A percentile compares a stretch with the other conserved stretches of the same genome.
Conservation (phyloP, 495 filamentous ascomycete genomes). For the Penicillium herquei region DNA sequence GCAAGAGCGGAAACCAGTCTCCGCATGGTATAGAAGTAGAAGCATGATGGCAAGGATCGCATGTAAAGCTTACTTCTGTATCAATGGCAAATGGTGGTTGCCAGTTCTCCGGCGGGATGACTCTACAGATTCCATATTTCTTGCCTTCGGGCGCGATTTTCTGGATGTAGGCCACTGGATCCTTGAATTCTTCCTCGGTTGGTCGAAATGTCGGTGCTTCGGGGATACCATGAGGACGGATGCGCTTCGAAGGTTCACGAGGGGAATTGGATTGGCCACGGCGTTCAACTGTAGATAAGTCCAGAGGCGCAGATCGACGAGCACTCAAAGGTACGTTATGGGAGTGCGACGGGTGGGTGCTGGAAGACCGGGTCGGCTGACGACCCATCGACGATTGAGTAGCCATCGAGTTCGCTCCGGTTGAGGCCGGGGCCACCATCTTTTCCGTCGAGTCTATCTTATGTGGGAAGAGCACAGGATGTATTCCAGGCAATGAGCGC, state of each 20-base stretch:
- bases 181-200: slow-evolving; percentile 89
- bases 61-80: slow-evolving; percentile 70
- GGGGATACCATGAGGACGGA: slow-evolving; percentile 75
- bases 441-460: slow-evolving; percentile 16
- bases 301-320: slow-evolving; percentile 69
- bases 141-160: slow-evolving; percentile 82
- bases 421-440: slow-evolving; percentile 55
- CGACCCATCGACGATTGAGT: slow-evolving; percentile 33
- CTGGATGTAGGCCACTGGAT: slow-evolving; percentile 87
- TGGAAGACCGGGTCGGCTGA: slow-evolving; percentile 42
- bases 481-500: slow-evolving; percentile 19
- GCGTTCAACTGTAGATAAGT: slow-evolving; percentile 88
- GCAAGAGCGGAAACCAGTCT: not conserved
- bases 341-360: slow-evolving; percentile 48
- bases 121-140: slow-evolving; percentile 89
- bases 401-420: slow-evolving; percentile 43
- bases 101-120: slow-evolving; percentile 92
- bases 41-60: slow-evolving; percentile 5
- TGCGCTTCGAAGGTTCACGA: slow-evolving; percentile 72
- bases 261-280: slow-evolving; percentile 73
- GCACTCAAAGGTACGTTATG: slow-evolving; percentile 66
- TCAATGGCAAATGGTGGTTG: slow-evolving; percentile 94
- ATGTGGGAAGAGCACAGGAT: slow-evolving; percentile 13
- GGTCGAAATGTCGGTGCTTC: slow-evolving; percentile 93
- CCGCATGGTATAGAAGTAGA: not conserved